A percentile compares a stretch with the other conserved stretches of the same genome.
Evolutionary conservation across 192 early-diverging fungal species (phyloP).

Genomic region (Backusella circina): DNA sequence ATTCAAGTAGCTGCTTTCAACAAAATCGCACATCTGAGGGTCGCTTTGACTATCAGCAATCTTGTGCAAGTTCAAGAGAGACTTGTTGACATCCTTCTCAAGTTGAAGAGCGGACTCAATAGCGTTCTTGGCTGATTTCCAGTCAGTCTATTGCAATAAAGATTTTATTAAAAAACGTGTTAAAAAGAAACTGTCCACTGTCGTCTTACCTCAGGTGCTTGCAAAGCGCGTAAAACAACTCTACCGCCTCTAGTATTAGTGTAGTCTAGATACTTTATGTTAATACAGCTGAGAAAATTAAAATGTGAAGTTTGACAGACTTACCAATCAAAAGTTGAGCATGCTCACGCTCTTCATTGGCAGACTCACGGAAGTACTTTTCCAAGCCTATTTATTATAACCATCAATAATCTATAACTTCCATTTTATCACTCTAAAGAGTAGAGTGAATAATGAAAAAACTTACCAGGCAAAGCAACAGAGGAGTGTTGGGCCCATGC

Average conservation of each 20-base stretch:
- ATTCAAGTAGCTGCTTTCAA: constrained; percentile 44
- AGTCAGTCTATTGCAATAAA: constrained; percentile 36
- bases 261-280: constrained; percentile 33
- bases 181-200: background rate
- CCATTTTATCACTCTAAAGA: background rate
- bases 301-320: too few relatives aligned
- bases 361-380: constrained; percentile 50
- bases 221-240: constrained; percentile 45
- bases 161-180: background rate
- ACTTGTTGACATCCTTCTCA: constrained; percentile 61
- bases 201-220: constrained; percentile 44
- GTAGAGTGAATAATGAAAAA: background rate
- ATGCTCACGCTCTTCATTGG: constrained; percentile 41
- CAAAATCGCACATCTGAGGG: constrained; percentile 52
- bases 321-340: constrained; percentile 36
- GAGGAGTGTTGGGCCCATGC: constrained; percentile 46
- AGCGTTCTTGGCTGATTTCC: constrained; percentile 55
- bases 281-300: background rate
- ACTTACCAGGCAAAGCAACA: constrained; percentile 46
- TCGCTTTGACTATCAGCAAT: constrained; percentile 48
- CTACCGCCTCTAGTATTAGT: constrained; percentile 54
- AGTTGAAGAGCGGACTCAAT: constrained; percentile 54
- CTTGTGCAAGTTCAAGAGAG: constrained; percentile 51
- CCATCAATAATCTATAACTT: background rate
- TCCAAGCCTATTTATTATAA: constrained; percentile 30